A percentile compares a stretch with the other conserved stretches of the same genome.
phyloP scores from a whole-genome alignment of 2,329 filamentous ascomycete species.

The Beauveria sp. region DNA sequence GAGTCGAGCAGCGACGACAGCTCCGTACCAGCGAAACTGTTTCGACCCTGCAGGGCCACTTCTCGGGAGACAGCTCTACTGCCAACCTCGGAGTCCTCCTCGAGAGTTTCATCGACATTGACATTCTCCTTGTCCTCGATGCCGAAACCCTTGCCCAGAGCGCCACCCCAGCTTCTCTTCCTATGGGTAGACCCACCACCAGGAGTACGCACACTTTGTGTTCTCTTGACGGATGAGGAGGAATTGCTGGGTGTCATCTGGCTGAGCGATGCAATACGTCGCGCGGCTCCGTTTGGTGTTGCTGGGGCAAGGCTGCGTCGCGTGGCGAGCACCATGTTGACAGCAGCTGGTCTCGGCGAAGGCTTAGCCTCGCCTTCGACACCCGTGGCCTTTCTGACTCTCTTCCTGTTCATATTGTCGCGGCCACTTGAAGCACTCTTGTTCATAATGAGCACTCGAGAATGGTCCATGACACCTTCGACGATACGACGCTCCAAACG shows the following conservation, averaged over 20 bases:
- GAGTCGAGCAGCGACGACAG: constrained; percentile 16
- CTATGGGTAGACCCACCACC: constrained; percentile 40
- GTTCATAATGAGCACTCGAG: constrained; percentile 76
- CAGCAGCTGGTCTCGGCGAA: constrained; percentile 25
- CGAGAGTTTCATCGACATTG: constrained; percentile 53
- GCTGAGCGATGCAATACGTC: constrained; percentile 83
- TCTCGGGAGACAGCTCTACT: constrained; percentile 12
- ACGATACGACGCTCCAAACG: constrained; percentile 84
- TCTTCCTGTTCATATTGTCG: constrained; percentile 53
- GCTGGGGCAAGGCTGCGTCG: constrained; percentile 40
- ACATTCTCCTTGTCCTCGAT: constrained; percentile 58
- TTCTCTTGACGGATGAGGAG: constrained; percentile 60
- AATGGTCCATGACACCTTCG: constrained; percentile 94
- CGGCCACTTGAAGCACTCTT: constrained; percentile 46
- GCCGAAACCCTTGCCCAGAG: constrained; percentile 39
- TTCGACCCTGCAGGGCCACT: constrained; percentile 12
- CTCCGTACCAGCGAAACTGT: constrained; percentile 20
- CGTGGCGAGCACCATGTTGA: constrained; percentile 48
- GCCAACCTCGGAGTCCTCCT: constrained; percentile 38
- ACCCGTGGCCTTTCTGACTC: constrained; percentile 35
- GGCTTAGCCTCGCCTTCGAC: constrained; percentile 19
- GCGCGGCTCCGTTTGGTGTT: constrained; percentile 48
- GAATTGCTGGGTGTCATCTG: constrained; percentile 76
- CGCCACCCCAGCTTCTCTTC: constrained; percentile 63
- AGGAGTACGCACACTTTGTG: constrained; percentile 66